Percentiles rank a stretch among this genome's conserved stretches.
These are phyloP conservation scores for Fraxinus paxiana DNA, from an alignment of 305 asterid species.

Conservation along the genomic window DNA sequence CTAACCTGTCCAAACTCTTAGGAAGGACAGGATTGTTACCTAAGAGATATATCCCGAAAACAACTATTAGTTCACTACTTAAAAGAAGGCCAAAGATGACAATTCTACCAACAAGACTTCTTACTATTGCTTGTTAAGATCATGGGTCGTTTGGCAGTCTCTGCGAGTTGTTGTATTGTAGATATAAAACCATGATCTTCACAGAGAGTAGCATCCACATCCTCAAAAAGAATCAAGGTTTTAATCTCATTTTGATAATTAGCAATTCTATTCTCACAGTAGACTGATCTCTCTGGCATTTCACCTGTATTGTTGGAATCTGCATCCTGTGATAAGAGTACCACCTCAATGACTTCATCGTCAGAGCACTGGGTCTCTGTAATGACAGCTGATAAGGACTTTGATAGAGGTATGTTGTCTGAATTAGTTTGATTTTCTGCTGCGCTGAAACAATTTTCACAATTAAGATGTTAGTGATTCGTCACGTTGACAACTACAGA, in stretches of 20 bases:
- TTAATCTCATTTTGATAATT: constrained; percentile 44
- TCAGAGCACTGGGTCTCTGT: constrained; percentile 35
- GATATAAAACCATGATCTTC: constrained; percentile 86
- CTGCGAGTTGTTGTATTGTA: constrained; percentile 81
- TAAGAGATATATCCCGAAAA: constrained; percentile 31
- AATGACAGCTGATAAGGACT: constrained; percentile 33
- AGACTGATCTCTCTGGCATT: constrained; percentile 28
- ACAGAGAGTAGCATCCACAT: constrained; percentile 72
- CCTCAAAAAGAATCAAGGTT: constrained; percentile 89
- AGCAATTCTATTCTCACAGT: constrained; percentile 30
- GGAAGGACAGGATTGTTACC: constrained; percentile 78
- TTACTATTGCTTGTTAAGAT: constrained; percentile 91
- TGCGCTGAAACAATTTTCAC: constrained; percentile 49
- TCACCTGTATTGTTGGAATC: constrained; percentile 39
- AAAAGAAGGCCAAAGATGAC: constrained; percentile 8
- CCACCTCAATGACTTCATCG: constrained; percentile 46
- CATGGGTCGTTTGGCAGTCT: constrained; percentile 93
- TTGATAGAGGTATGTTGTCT: constrained; percentile 35
- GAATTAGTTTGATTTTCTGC: constrained; percentile 41
- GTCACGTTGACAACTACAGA: background rate
- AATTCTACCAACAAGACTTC: constrained; percentile 32
- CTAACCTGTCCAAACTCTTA: constrained; percentile 66
- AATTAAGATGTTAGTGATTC: constrained; percentile 18
- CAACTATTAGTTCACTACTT: constrained; percentile 23
- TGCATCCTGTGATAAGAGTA: constrained; percentile 43